Base-by-base conservation (phyloP, 305 asterid genomes). In the Ajuga reptans region DNA sequence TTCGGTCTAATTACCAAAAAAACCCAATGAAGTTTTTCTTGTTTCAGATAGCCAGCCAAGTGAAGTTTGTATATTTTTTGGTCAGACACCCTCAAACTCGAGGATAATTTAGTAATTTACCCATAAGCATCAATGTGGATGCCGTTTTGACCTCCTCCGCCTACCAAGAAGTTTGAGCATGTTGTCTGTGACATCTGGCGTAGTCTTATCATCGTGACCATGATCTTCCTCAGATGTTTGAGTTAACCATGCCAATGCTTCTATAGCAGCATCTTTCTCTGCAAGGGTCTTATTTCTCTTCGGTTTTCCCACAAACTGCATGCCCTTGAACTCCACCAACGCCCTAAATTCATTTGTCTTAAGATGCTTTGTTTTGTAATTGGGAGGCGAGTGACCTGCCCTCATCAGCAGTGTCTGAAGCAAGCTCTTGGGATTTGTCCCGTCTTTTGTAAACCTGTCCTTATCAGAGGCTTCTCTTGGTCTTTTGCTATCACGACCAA, bases 221-320 rank as follows among this genome's bases (percentile, higher is more conserved):
- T 61, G 68, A 66, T 75, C 79, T 39, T 69, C 79, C 45, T 89
- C 95, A 7, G 92, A 85, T 15, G 97, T 90, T 75, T 86, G 92
- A 53, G 99, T 93, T 53, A 93, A 81, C 96, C 95, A 90, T 29
- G 91, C 99, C 75, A 90, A 68, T 47, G 99, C 97, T 83, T 93
- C 97, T 33, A 90, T 68, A 51, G 99, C 99, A 18, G 96, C 97
- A 81, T 89, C 99, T 74, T 84, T 87, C 85, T 93, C 99, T 2
- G 99, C 97, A 24, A 93, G 88, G 45, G 69, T 79, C 76, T 93
- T 93, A 49, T 82, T 93, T 75, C 83, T 87, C 91, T 86, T 89
- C 0, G 99, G 96, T 77, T 91, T 89, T 27, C 99, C 99, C 58
- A 93, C 96, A 83, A 93, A 91, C 80, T 91, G 99, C 97, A 93